A percentile compares a stretch with the other conserved stretches of the same genome.
Evolutionary conservation across 1,139 yeast genomes (phyloP).

Genomic region (Suhomyces choctaworum): DNA sequence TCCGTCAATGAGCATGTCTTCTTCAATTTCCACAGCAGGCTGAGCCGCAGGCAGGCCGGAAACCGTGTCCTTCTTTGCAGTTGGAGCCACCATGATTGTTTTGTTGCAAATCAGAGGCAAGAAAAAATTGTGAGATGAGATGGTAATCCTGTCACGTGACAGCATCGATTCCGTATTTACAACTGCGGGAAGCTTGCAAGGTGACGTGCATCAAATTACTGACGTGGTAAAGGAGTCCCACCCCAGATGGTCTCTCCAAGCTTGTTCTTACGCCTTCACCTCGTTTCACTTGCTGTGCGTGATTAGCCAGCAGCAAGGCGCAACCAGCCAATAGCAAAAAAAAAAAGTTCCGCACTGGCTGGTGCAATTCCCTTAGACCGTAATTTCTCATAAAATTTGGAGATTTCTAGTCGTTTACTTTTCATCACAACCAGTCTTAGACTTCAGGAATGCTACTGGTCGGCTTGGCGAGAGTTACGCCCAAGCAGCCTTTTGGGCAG

Average conservation of each 20-base stretch:
- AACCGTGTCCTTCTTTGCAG: constrained; percentile 46
- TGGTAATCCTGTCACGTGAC: constrained; percentile 8
- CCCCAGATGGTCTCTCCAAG: too few species aligned
- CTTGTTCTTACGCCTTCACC: too few species aligned
- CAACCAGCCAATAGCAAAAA: constrained; percentile 7
- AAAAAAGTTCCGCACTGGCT: constrained; percentile 3
- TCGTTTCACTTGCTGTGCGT: neutral
- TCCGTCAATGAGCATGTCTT: constrained; percentile 67
- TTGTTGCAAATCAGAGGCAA: constrained; percentile 2
- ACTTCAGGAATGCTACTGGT: too few species aligned
- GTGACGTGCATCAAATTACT: too few species aligned
- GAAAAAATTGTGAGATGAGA: constrained; percentile 11
- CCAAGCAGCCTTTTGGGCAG: too few species aligned
- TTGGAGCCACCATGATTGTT: constrained; percentile 68
- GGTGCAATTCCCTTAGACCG: constrained; percentile 2
- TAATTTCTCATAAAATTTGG: too few species aligned
- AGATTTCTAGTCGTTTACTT: too few species aligned
- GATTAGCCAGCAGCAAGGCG: neutral
- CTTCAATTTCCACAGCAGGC: constrained; percentile 20
- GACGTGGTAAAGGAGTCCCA: too few species aligned
- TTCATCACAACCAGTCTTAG: too few species aligned
- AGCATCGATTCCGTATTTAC: neutral
- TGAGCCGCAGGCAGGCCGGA: constrained; percentile 8
- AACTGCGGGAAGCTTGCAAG: too few species aligned
- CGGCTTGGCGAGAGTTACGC: too few species aligned